Percentiles rank a stretch among this genome's conserved stretches.
These are phyloP conservation scores for Ogataea saltuana DNA, from an alignment of 805 yeast species.

Conservation along the genomic window DNA sequence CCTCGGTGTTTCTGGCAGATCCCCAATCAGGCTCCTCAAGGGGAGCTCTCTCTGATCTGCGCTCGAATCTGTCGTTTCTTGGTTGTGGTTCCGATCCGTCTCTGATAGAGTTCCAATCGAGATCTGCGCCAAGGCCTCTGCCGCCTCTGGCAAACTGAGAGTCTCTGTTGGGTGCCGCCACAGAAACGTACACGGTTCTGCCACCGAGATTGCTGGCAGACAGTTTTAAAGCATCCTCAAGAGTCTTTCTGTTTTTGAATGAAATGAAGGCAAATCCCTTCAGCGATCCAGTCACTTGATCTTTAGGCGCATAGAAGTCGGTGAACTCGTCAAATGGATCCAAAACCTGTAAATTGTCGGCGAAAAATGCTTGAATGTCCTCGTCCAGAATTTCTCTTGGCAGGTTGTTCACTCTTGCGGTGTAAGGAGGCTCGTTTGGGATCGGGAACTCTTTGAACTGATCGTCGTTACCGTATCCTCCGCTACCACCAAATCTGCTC, in stretches of 20 bases:
- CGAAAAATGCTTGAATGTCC: conserved; percentile 60
- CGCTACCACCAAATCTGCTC: conserved; percentile 18
- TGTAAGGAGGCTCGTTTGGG: conserved; percentile 90
- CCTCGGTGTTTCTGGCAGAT: conserved; percentile 31
- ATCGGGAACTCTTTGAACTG: conserved; percentile 69
- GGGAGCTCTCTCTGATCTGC: conserved; percentile 31
- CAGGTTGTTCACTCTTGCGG: conserved; percentile 84
- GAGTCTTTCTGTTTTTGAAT: conserved; percentile 44
- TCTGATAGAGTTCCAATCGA: conserved; percentile 61
- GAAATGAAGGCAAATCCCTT: conserved; percentile 58
- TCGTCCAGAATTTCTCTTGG: conserved; percentile 79
- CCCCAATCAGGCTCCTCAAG: conserved; percentile 52
- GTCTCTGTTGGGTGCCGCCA: conserved; percentile 57
- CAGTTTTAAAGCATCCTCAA: conserved; percentile 53
- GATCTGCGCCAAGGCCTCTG: conserved; percentile 37
- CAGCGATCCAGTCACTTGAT: conserved; percentile 61
- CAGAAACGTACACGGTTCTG: conserved; percentile 53
- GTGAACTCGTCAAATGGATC: conserved; percentile 53
- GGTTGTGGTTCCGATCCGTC: conserved; percentile 28
- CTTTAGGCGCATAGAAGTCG: conserved; percentile 73
- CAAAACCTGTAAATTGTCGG: conserved; percentile 49
- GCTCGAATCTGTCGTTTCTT: conserved; percentile 31
- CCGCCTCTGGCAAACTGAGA: conserved; percentile 34
- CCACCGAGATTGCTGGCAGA: conserved; percentile 47
- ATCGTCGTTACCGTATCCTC: conserved; percentile 27